These are phyloP conservation scores for Fusarium caatingaense DNA, from an alignment of 2,329 filamentous ascomycete genomes.

Conservation along the genomic window DNA sequence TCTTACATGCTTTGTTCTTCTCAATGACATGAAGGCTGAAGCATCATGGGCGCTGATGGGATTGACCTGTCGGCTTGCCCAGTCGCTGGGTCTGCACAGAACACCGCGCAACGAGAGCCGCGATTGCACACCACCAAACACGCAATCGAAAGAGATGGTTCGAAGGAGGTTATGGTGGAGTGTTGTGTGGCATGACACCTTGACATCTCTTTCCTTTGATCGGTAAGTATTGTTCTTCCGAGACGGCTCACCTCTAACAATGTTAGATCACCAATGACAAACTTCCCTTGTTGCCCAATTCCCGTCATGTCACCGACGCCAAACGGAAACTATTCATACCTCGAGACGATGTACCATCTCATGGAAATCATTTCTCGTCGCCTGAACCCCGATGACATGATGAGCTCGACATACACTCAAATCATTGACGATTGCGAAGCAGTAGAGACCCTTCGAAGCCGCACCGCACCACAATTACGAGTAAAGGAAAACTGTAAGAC, in stretches of 20 bases:
- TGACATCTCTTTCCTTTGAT: conserved; percentile 74
- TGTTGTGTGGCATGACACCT: conserved; percentile 74
- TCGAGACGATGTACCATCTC: conserved; percentile 74
- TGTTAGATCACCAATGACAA: conserved; percentile 70
- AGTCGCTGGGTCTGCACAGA: conserved; percentile 71
- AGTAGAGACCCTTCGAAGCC: conserved; percentile 63
- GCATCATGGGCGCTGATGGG: conserved; percentile 74
- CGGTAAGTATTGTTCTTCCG: conserved; percentile 53
- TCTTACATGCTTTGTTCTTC: conserved; percentile 70
- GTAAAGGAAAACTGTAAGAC: conserved; percentile 73
- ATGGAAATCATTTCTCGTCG: conserved; percentile 70
- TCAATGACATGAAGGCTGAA: conserved; percentile 78
- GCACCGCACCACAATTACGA: conserved; percentile 64
- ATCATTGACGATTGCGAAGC: conserved; percentile 69
- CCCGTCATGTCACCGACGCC: conserved; percentile 57
- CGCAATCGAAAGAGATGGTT: conserved; percentile 64
- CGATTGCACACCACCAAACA: conserved; percentile 57
- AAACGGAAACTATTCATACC: conserved; percentile 65
- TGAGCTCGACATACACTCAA: conserved; percentile 62
- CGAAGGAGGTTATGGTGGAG: conserved; percentile 72
- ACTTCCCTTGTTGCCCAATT: conserved; percentile 66
- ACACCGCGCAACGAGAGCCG: conserved; percentile 57
- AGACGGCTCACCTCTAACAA: conserved; percentile 13
- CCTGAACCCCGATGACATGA: conserved; percentile 65
- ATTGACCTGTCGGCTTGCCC: conserved; percentile 72